Evolutionary conservation across 495 filamentous ascomycete genomes (phyloP), one percentile per base, ranked within the genome.

Genomic region (Penicillium salamii): DNA sequence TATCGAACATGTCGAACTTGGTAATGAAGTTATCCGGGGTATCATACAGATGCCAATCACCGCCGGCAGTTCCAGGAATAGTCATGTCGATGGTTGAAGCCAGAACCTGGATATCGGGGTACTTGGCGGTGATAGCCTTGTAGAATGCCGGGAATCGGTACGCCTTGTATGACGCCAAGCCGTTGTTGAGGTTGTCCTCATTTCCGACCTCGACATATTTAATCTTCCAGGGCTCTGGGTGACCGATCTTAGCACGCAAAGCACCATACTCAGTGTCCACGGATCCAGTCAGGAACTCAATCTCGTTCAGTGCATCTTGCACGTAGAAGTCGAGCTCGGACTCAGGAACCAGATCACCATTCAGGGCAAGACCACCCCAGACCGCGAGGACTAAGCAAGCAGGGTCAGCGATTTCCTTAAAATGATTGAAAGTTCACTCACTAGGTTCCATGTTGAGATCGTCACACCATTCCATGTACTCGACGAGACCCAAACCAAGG

Each of bases 391-490:
- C 72, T 66, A 47, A 11, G 54, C 23, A 11, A 1, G 1, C 7
- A 0, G 17, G 18, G 9, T 31, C 9, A 21, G 15, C 18, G 49
- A 3, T 0, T 12, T 21, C 17, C 8, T 9, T n/a, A 31, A 29
- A 33, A 17, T 9, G 7, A 38, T 1, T 8, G 6, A 15, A 23
- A 15, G 23, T 17, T 1, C 6, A 50, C 61, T 53, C 34, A 67
- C 66, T 71, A 12, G 81, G 72, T 49, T 85, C 83, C 46, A 84
- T 64, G 28, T 63, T 68, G 42, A 88, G 69, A 46, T 88, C 83
- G 37, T 85, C 78, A 34, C 76, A 77, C 78, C 82, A 87, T 34
- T 84, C 61, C 57, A 87, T 76, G 59, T 85, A 87, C 60, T 87
- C 85, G 8, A 68, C 53, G 20, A 77, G 51, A 13, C 85, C 85